Evolutionary conservation across 352 stramenopile species (phyloP).

Genomic region (Pythium utonaiense): DNA sequence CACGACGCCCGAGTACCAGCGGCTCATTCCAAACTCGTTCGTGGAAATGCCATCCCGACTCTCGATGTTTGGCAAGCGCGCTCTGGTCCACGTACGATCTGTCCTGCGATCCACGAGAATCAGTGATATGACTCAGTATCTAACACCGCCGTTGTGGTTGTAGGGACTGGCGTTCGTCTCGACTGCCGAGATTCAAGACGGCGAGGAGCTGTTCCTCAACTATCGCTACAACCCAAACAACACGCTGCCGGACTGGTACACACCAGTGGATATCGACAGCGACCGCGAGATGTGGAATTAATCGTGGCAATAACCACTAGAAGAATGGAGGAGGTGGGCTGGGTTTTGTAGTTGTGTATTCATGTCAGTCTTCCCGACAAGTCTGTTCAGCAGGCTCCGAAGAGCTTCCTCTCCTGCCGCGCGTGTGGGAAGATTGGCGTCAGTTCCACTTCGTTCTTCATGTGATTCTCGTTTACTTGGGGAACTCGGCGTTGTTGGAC

Average conservation of each 20-base stretch:
- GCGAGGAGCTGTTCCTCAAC: conserved; percentile 83
- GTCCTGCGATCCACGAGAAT: neutral
- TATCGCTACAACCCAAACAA: conserved; percentile 85
- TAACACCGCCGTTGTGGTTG: neutral
- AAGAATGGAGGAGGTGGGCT: neutral
- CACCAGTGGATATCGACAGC: conserved; percentile 69
- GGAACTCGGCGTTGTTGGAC: conserved; percentile 95
- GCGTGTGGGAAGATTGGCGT: neutral
- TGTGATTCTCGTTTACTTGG: conserved; percentile 48
- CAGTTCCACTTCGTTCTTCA: neutral
- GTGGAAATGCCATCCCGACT: conserved; percentile 74
- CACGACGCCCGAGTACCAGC: conserved; percentile 43
- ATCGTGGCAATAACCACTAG: neutral
- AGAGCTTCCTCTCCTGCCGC: neutral
- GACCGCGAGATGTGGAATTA: conserved; percentile 86
- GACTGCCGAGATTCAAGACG: conserved; percentile 71
- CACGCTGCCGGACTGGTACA: conserved; percentile 77
- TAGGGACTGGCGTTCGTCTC: conserved; percentile 76
- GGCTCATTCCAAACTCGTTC: conserved; percentile 82
- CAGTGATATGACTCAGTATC: neutral
- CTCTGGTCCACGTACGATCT: conserved; percentile 64
- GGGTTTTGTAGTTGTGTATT: neutral
- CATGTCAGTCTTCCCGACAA: neutral
- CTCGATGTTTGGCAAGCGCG: conserved; percentile 83
- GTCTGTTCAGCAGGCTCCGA: neutral